A percentile compares a stretch with the other conserved stretches of the same genome.
Evolutionary conservation across 2,329 filamentous ascomycete genomes (phyloP).

Genomic region (Botryotinia calthae): DNA sequence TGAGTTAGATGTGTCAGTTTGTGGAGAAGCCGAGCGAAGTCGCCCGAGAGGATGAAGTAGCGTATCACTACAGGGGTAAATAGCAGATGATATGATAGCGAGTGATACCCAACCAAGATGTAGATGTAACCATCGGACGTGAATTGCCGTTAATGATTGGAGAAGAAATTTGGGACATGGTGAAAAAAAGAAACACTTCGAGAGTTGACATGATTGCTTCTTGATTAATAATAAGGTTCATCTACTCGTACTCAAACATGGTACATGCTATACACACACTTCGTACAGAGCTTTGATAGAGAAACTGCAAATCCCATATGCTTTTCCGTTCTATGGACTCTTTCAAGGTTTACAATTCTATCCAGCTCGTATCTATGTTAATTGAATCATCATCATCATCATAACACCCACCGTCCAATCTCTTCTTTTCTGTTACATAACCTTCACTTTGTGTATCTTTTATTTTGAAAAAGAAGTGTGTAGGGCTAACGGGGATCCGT

Average conservation of each 20-base stretch:
- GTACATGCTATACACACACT: background rate
- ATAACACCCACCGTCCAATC: background rate
- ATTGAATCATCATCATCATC: background rate
- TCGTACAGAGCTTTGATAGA: background rate
- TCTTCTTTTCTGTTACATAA: conserved; percentile 16
- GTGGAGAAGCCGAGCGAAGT: conserved; percentile 16
- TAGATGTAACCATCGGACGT: conserved; percentile 13
- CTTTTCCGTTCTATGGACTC: background rate
- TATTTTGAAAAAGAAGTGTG: background rate
- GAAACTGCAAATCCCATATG: background rate
- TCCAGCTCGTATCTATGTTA: background rate
- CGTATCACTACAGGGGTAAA: conserved; percentile 10
- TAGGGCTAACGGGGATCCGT: conserved; percentile 17
- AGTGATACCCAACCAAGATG: conserved; percentile 10
- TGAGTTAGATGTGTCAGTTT: conserved; percentile 18
- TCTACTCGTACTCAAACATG: conserved; percentile 1
- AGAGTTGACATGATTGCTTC: conserved; percentile 6
- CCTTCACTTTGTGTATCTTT: conserved; percentile 11
- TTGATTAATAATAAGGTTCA: conserved; percentile 12
- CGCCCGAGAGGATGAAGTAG: background rate
- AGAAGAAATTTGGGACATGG: background rate
- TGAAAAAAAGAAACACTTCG: background rate
- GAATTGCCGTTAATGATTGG: conserved; percentile 3
- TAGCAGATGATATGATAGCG: conserved; percentile 10
- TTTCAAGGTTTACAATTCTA: background rate